phyloP scores from a whole-genome alignment of 192 early-diverging fungal genomes.

The Linnemannia hyalina region DNA sequence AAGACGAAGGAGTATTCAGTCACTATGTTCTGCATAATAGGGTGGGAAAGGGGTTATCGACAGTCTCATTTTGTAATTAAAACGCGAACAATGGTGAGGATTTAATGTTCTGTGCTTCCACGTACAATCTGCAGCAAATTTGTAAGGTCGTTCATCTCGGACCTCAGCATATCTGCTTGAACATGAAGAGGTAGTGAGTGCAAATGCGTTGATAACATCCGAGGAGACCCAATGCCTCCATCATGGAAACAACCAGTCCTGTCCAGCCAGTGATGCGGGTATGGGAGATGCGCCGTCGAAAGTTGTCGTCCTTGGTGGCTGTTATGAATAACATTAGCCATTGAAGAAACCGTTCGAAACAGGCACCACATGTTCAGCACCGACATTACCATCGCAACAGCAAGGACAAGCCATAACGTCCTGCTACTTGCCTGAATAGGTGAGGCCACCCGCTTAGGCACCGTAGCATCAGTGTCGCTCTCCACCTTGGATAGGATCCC shows the following conservation, averaged over 20 bases:
- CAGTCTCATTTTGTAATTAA: no score
- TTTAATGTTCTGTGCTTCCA: neutral
- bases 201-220: neutral
- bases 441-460: neutral
- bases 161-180: slow-evolving; percentile 18
- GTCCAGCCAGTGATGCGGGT: neutral
- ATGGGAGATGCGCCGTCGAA: neutral
- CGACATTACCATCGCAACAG: slow-evolving; percentile 11
- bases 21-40: no score
- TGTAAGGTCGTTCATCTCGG: slow-evolving; percentile 19
- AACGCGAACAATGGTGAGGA: no score
- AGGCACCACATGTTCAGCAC: slow-evolving; percentile 29
- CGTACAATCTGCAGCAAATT: neutral
- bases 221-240: neutral
- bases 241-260: neutral
- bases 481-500: neutral
- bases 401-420: neutral
- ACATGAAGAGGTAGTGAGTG: slow-evolving; percentile 8
- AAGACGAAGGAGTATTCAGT: no score
- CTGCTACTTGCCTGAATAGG: neutral
- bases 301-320: neutral
- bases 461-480: neutral
- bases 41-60: no score
- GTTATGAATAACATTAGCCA: slow-evolving; percentile 10
- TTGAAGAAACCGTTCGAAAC: slow-evolving; percentile 18